Conservation (phyloP, 2,329 filamentous ascomycete genomes). For the Talaromyces sp. region DNA sequence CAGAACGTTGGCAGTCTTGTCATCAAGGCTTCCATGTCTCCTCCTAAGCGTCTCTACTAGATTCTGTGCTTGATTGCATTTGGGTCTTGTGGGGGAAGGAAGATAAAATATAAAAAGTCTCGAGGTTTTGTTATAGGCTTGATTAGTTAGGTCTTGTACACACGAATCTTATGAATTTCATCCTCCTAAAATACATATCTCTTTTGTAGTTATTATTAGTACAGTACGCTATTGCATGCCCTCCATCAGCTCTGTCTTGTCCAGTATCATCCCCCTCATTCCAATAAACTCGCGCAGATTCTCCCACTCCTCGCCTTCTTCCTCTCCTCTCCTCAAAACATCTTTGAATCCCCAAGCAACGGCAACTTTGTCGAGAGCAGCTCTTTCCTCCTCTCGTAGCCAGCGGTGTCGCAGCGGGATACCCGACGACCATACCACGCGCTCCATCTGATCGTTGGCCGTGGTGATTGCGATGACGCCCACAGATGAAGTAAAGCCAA, state of each 20-base stretch:
- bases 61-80: constrained; percentile 27
- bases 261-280: constrained; percentile 80
- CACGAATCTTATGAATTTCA: constrained; percentile 2
- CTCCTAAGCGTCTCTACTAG: constrained; percentile 97
- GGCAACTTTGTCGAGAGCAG: constrained; percentile 78
- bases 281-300: constrained; percentile 76
- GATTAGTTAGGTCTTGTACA: constrained; percentile 11
- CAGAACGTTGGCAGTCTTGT: constrained; percentile 99
- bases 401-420: constrained; percentile 76
- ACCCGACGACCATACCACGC: constrained; percentile 84
- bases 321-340: constrained; percentile 72
- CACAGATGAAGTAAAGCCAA: constrained; percentile 72
- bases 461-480: constrained; percentile 81
- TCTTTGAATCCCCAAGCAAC: constrained; percentile 90
- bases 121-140: background rate
- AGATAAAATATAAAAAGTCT: background rate
- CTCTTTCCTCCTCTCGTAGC: constrained; percentile 84
- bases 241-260: constrained; percentile 84
- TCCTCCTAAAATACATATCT: background rate
- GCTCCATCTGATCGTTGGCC: constrained; percentile 88
- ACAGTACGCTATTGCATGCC: constrained; percentile 68
- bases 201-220: background rate
- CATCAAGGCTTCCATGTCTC: constrained; percentile 99
- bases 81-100: constrained; percentile 6
- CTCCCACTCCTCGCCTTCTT: constrained; percentile 88